These are phyloP conservation scores for Sarocladium strictum DNA, from an alignment of 2,329 filamentous ascomycete species.

Conservation along the genomic window DNA sequence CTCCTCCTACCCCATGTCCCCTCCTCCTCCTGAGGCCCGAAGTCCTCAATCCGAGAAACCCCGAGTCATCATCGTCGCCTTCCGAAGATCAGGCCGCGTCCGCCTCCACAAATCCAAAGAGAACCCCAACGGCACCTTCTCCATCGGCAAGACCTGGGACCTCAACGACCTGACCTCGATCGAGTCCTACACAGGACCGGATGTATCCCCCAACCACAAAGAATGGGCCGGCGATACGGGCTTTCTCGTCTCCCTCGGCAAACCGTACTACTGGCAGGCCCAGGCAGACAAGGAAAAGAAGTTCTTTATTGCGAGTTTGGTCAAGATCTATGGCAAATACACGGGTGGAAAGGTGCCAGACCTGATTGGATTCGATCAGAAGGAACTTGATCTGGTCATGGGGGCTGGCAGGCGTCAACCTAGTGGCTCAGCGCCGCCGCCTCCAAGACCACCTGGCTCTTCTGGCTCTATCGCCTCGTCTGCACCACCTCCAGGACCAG, in stretches of 20 bases:
- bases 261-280: conserved; percentile 96
- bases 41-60: conserved; percentile 73
- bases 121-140: conserved; percentile 89
- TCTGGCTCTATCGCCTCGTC: conserved; percentile 15
- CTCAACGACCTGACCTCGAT: conserved; percentile 82
- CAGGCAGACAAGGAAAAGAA: conserved; percentile 94
- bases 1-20: conserved; percentile 72
- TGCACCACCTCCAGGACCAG: conserved; percentile 21
- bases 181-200: conserved; percentile 68
- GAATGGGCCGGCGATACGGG: conserved; percentile 78
- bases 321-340: conserved; percentile 97
- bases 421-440: conserved; percentile 14
- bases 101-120: conserved; percentile 96
- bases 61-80: conserved; percentile 86
- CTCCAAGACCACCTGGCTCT: conserved; percentile 20
- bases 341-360: conserved; percentile 78
- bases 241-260: conserved; percentile 82
- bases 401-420: conserved; percentile 45
- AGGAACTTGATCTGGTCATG: conserved; percentile 70
- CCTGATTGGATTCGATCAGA: conserved; percentile 74
- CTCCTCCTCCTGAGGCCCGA: conserved; percentile 73
- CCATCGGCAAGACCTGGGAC: conserved; percentile 97
- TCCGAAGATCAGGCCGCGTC: conserved; percentile 85
- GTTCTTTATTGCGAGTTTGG: conserved; percentile 92
- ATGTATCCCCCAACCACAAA: conserved; percentile 52